phyloP scores from a whole-genome alignment of 768 basidiomycete genomes.

The Xerocomus brunneocitrinus region DNA sequence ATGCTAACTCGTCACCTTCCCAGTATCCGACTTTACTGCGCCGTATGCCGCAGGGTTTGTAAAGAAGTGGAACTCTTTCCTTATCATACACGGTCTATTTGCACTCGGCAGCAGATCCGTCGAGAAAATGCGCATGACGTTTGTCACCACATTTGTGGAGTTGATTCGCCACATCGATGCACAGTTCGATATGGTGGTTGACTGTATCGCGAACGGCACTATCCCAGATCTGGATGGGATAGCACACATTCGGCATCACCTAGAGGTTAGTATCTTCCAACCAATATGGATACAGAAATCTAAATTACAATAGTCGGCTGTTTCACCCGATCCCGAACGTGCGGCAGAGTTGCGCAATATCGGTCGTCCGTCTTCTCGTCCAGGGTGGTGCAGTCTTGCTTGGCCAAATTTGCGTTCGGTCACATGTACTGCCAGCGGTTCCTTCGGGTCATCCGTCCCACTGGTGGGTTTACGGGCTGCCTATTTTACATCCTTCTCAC shows the following conservation, averaged over 20 bases:
- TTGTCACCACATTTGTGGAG: conserved; percentile 12
- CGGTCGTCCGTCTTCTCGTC: conserved; percentile 10
- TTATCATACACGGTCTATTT: conserved; percentile 10
- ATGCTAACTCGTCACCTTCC: neutral
- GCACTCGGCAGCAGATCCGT: conserved; percentile 2
- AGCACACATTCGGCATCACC: neutral
- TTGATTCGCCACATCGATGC: conserved; percentile 8
- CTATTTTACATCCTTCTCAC: neutral
- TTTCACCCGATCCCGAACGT: conserved; percentile 2
- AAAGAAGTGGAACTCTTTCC: conserved; percentile 11
- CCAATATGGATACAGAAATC: neutral
- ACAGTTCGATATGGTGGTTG: conserved; percentile 8
- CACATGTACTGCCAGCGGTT: conserved; percentile 5
- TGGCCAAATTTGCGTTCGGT: conserved; percentile 14
- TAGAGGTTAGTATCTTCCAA: neutral
- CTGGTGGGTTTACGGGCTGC: conserved; percentile 1
- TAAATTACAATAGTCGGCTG: neutral
- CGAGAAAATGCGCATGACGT: conserved; percentile 1
- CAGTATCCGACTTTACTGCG: conserved; percentile 6
- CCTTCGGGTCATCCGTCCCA: conserved; percentile 9
- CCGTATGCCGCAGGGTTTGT: conserved; percentile 4
- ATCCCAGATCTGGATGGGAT: conserved; percentile 9
- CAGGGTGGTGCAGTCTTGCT: conserved; percentile 11
- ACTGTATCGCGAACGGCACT: conserved; percentile 10
- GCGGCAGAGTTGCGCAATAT: conserved; percentile 8